Evolutionary conservation across 108 stramenopile species (phyloP).

Genomic region (Seminavis robusta): DNA sequence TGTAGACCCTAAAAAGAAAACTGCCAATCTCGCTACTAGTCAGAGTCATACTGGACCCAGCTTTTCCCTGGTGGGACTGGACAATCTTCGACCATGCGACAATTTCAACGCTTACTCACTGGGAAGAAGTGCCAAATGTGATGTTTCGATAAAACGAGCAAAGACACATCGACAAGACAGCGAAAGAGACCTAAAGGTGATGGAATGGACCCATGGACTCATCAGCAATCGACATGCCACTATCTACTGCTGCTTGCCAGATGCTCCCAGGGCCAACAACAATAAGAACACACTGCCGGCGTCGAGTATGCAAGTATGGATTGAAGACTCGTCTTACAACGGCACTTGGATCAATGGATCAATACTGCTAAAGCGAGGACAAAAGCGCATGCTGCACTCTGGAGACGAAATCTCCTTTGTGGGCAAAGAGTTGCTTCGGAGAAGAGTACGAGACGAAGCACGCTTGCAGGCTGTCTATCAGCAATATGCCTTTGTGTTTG

Average conservation of each 20-base stretch:
- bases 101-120: conserved; percentile 42
- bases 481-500: conserved; percentile 74
- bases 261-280: conserved; percentile 3
- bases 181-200: no score
- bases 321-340: conserved; percentile 91
- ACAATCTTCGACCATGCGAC: conserved; percentile 14
- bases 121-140: conserved; percentile 47
- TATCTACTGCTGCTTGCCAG: conserved; percentile 49
- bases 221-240: conserved; percentile 80
- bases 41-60: background rate
- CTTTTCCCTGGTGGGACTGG: conserved; percentile 5
- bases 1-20: background rate
- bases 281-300: background rate
- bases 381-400: conserved; percentile 79
- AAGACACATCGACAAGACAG: no score
- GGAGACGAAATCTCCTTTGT: conserved; percentile 93
- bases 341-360: conserved; percentile 86
- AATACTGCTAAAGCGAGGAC: conserved; percentile 58
- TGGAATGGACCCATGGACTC: conserved; percentile 64
- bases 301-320: conserved; percentile 59
- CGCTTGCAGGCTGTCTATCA: conserved; percentile 36
- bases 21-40: background rate
- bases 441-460: conserved; percentile 29
- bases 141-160: conserved; percentile 25
- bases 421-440: conserved; percentile 63